phyloP scores from a whole-genome alignment of 345 rosid species.

The Ricinus communis region DNA sequence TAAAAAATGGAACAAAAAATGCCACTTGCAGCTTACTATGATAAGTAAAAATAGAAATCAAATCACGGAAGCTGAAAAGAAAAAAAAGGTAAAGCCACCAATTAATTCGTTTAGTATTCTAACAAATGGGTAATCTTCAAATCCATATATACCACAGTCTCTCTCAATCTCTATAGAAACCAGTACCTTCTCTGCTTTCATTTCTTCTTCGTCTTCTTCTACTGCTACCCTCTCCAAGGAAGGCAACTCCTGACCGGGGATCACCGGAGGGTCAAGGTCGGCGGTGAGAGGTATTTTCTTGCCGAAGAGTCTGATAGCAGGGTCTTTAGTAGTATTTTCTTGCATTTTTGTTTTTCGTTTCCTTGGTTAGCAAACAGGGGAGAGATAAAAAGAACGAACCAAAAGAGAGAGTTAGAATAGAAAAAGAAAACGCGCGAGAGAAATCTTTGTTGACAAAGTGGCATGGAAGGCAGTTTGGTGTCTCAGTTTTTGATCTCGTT shows the following conservation, averaged over 20 bases:
- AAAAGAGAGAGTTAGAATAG: too few species aligned
- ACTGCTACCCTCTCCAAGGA: constrained; percentile 12
- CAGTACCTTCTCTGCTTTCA: constrained; percentile 49
- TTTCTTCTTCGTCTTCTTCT: constrained; percentile 24
- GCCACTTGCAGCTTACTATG: constrained; percentile 2
- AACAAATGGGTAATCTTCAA: constrained; percentile 27
- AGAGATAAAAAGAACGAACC: constrained; percentile 14
- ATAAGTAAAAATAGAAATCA: neutral
- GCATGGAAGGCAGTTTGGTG: constrained; percentile 12
- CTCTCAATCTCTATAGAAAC: neutral
- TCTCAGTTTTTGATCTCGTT: constrained; percentile 62
- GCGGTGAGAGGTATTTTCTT: constrained; percentile 57
- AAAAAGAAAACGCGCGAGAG: constrained; percentile 31
- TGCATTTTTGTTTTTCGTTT: constrained; percentile 35
- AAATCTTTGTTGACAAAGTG: constrained; percentile 30
- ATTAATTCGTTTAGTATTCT: constrained; percentile 11
- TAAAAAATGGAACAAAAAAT: constrained; percentile 6
- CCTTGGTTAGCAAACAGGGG: constrained; percentile 28
- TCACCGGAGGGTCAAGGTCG: constrained; percentile 21
- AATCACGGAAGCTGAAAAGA: neutral
- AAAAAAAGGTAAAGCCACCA: constrained; percentile 23
- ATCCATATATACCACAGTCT: constrained; percentile 9
- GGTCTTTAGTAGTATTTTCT: constrained; percentile 41
- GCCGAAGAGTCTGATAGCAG: constrained; percentile 81
- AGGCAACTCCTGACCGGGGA: constrained; percentile 17